These are phyloP conservation scores for Hibiscus syriacus DNA, from an alignment of 345 rosid genomes.

Conservation along the genomic window DNA sequence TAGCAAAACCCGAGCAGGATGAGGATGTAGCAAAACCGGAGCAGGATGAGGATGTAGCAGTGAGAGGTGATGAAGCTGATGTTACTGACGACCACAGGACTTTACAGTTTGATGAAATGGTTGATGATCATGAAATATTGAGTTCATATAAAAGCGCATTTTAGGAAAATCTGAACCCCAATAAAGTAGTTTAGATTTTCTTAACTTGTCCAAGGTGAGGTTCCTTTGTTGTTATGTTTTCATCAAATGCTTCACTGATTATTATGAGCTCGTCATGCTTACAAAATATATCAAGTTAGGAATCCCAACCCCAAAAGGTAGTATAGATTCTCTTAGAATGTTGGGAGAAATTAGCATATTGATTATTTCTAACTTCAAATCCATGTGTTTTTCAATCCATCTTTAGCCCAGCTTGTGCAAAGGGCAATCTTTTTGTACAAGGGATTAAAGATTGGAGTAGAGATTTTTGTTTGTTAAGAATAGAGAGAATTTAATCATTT, in stretches of 20 bases:
- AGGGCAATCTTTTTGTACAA: too few species aligned
- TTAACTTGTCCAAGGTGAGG: neutral
- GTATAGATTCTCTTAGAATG: neutral
- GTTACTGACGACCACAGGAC: neutral
- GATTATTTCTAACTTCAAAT: neutral
- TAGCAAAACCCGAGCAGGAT: neutral
- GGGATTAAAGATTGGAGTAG: too few species aligned
- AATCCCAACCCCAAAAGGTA: neutral
- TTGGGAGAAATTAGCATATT: neutral
- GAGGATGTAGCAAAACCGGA: neutral
- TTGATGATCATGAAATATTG: neutral
- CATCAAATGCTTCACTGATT: too few species aligned
- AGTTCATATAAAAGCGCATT: neutral
- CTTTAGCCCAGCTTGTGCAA: too few species aligned
- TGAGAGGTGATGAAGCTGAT: neutral
- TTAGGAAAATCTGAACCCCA: neutral
- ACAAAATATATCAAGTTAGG: neutral
- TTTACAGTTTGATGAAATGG: neutral
- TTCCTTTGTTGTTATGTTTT: neutral
- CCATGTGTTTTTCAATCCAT: neutral
- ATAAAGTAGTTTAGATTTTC: neutral
- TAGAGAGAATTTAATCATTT: too few species aligned
- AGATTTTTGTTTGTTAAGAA: too few species aligned
- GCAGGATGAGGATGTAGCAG: neutral
- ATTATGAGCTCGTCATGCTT: too few species aligned